Evolutionary conservation across 305 asterid species (phyloP).

Genomic region (Rubia peregrina): DNA sequence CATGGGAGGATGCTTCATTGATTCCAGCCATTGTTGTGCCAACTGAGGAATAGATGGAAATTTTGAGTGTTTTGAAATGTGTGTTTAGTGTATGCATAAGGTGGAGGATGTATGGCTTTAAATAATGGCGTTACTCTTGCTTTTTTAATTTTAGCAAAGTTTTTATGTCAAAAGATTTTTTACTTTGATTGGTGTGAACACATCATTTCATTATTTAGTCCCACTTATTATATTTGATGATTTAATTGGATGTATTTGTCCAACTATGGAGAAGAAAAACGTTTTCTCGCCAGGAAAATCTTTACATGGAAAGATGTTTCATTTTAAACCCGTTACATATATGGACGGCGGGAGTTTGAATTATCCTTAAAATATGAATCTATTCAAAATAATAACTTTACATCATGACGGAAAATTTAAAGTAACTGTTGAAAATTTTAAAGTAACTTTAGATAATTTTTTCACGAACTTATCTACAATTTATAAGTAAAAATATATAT

Average conservation of each 20-base stretch:
- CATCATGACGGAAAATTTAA: no score
- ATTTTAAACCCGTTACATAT: no score
- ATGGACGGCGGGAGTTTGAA: no score
- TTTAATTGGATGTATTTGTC: not conserved
- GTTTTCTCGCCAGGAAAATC: not conserved
- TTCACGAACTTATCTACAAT: no score
- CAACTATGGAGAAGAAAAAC: not conserved
- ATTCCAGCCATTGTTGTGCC: not conserved
- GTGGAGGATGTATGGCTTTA: no score
- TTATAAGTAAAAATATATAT: no score
- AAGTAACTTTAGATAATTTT: no score
- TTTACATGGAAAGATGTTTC: no score
- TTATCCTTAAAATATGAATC: no score
- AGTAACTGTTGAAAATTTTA: no score
- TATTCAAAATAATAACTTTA: no score
- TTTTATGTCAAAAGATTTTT: not conserved
- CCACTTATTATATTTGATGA: not conserved
- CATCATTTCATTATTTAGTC: not conserved
- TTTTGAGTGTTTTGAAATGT: not conserved
- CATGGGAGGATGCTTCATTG: constrained; percentile 9
- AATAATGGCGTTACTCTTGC: not conserved
- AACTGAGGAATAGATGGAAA: not conserved
- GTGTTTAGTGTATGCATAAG: no score
- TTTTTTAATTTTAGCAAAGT: not conserved
- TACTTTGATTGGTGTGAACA: not conserved